A percentile compares a stretch with the other conserved stretches of the same genome.
Conservation (phyloP, 1,139 yeast species). For the Blastobotrys illinoisensis region DNA sequence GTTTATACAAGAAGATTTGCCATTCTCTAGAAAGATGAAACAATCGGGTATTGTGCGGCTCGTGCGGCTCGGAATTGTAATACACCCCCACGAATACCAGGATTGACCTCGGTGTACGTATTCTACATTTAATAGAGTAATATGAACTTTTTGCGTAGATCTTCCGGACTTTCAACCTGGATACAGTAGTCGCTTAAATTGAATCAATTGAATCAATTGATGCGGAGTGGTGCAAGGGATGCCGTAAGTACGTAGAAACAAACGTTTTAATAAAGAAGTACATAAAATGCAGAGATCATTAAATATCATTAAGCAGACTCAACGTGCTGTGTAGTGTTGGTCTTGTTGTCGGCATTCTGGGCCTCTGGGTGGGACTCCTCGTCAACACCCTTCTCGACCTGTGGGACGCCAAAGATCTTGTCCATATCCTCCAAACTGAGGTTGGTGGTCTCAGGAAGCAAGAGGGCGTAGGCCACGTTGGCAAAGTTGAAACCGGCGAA, state of each 20-base stretch:
- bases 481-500: slow-evolving; percentile 17
- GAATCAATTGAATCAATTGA: too few species aligned
- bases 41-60: background rate
- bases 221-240: too few species aligned
- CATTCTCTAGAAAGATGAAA: too few species aligned
- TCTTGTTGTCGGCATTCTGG: background rate
- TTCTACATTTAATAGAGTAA: too few species aligned
- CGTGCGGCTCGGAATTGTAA: background rate
- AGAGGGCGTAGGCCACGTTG: slow-evolving; percentile 39
- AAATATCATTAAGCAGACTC: background rate
- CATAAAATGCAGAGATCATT: background rate
- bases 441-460: slow-evolving; percentile 61
- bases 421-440: slow-evolving; percentile 63
- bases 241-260: too few species aligned
- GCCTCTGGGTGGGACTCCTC: background rate
- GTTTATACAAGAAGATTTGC: too few species aligned
- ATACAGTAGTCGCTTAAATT: too few species aligned
- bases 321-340: background rate
- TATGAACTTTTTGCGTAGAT: too few species aligned
- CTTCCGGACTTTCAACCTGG: too few species aligned
- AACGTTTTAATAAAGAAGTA: background rate
- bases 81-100: too few species aligned
- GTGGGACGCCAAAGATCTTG: slow-evolving; percentile 37
- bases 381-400: background rate
- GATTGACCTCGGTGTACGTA: too few species aligned